These are phyloP conservation scores for Cadophora sp. DNA, from an alignment of 2,329 filamentous ascomycete species.

Conservation along the genomic window DNA sequence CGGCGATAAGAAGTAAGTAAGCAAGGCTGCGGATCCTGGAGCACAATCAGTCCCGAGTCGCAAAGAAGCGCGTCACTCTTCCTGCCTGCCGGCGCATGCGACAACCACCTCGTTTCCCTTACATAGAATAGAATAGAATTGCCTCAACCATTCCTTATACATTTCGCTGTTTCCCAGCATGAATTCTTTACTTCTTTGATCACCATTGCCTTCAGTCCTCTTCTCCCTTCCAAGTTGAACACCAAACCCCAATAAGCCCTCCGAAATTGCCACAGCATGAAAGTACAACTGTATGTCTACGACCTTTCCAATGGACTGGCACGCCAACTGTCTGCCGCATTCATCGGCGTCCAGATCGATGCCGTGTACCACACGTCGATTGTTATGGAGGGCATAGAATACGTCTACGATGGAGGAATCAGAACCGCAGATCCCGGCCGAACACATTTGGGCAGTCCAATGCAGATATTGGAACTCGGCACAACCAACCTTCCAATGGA, in stretches of 20 bases:
- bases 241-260: background rate
- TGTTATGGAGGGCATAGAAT: conserved; percentile 83
- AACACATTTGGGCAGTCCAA: conserved; percentile 85
- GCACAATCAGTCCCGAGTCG: conserved; percentile 14
- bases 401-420: conserved; percentile 88
- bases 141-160: conserved; percentile 12
- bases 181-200: background rate
- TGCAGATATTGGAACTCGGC: conserved; percentile 78
- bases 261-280: conserved; percentile 56
- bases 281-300: conserved; percentile 79
- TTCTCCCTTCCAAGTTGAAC: background rate
- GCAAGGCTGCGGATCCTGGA: background rate
- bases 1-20: conserved; percentile 15
- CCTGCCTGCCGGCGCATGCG: conserved; percentile 22
- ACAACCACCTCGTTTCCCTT: conserved; percentile 9
- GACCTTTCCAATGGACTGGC: conserved; percentile 70
- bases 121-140: conserved; percentile 33
- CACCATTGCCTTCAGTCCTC: background rate
- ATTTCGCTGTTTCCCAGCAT: conserved; percentile 9
- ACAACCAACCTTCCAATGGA: conserved; percentile 80
- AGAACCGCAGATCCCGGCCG: conserved; percentile 80
- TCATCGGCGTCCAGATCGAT: conserved; percentile 78
- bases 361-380: conserved; percentile 96
- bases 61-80: conserved; percentile 23
- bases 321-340: conserved; percentile 55